Evolutionary conservation across 2,329 filamentous ascomycete species (phyloP).

Genomic region (Xylariaceae sp.): DNA sequence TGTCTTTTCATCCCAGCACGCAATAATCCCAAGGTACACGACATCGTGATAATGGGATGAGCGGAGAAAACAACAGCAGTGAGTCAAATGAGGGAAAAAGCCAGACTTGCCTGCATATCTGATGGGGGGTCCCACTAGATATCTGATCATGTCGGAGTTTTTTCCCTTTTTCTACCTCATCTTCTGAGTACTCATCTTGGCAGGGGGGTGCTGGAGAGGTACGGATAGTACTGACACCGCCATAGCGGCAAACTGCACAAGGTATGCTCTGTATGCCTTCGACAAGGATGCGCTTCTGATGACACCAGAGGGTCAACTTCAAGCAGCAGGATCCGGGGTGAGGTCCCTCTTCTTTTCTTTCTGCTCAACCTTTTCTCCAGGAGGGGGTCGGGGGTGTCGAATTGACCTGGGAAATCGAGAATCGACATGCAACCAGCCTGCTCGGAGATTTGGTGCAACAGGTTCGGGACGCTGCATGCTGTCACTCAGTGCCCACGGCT

Average conservation of each 20-base stretch:
- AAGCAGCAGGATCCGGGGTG: not conserved
- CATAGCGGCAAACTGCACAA: not conserved
- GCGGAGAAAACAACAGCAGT: not conserved
- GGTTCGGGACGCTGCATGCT: slow-evolving; percentile 20
- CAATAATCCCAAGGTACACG: not conserved
- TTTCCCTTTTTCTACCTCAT: not conserved
- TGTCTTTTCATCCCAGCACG: not conserved
- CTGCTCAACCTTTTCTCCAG: not conserved
- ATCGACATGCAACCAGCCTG: slow-evolving; percentile 26
- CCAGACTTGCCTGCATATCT: not conserved
- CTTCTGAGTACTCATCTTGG: not conserved
- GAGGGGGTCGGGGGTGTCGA: not conserved
- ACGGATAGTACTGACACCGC: not conserved
- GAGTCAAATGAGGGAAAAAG: not conserved
- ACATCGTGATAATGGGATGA: not conserved
- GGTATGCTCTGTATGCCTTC: not conserved
- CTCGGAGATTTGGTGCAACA: slow-evolving; percentile 29
- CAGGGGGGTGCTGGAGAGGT: not conserved
- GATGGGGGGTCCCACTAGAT: not conserved
- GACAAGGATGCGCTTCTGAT: not conserved
- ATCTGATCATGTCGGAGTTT: not conserved
- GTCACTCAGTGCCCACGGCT: slow-evolving; percentile 9
- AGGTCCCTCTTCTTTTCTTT: not conserved
- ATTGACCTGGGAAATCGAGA: slow-evolving; percentile 16
- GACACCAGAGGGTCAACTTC: not conserved